A percentile compares a stretch with the other conserved stretches of the same genome.
Evolutionary conservation across 1,284 basidiomycete genomes (phyloP).

Genomic region (Phenoliferia sp.): DNA sequence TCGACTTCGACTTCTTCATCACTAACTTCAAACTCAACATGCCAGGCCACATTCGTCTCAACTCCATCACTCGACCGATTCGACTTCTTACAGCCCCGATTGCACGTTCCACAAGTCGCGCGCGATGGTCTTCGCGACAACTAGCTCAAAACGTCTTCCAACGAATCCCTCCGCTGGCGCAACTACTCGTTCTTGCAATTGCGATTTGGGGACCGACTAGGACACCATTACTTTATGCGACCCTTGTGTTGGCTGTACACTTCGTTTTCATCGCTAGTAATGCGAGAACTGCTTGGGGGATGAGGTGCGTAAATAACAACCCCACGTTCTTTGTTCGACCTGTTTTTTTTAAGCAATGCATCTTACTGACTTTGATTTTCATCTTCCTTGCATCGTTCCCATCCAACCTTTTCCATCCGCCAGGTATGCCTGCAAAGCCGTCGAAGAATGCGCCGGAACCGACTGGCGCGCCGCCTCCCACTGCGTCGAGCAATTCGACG

Average conservation of each 20-base stretch:
- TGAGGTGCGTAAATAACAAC: background rate
- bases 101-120: background rate
- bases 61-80: background rate
- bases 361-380: background rate
- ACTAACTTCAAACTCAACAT: background rate
- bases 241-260: background rate
- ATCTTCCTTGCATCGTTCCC: background rate
- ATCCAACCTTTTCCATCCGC: background rate
- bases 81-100: background rate
- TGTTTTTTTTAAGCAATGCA: background rate
- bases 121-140: background rate
- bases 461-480: background rate
- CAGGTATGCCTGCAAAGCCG: background rate
- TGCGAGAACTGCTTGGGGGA: background rate
- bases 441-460: background rate
- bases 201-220: background rate
- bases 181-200: background rate
- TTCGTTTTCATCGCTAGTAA: background rate
- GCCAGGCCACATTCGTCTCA: background rate
- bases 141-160: background rate
- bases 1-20: background rate
- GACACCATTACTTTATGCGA: background rate
- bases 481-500: background rate
- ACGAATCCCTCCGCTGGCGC: background rate
- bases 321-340: background rate